Evolutionary conservation across 257 asterid species (phyloP).

Genomic region (Solanum ahanhuiri): DNA sequence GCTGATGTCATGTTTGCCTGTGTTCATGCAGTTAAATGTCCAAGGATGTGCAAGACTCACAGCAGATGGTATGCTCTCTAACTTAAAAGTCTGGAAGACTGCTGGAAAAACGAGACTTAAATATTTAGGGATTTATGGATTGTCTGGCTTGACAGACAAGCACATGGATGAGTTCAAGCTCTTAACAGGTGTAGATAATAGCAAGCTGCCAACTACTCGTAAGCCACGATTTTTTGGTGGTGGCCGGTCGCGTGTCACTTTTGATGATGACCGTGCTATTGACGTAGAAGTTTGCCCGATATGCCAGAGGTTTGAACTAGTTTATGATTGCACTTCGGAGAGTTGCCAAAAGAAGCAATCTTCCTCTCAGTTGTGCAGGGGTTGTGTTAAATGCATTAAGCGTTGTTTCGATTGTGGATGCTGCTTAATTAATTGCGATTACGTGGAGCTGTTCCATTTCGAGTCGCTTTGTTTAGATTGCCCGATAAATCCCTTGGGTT

Average conservation of each 20-base stretch:
- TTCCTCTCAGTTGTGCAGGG: slow-evolving; percentile 44
- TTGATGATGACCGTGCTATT: slow-evolving; percentile 55
- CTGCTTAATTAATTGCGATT: slow-evolving; percentile 41
- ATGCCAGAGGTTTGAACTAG: slow-evolving; percentile 43
- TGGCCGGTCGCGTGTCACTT: slow-evolving; percentile 36
- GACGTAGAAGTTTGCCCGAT: slow-evolving; percentile 65
- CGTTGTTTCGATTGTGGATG: slow-evolving; percentile 71
- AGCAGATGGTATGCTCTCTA: slow-evolving; percentile 28
- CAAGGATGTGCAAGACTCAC: slow-evolving; percentile 42
- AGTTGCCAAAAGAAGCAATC: slow-evolving; percentile 32
- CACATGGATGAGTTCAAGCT: slow-evolving; percentile 46
- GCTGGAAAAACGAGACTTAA: slow-evolving; percentile 43
- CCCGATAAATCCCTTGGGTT: slow-evolving; percentile 6
- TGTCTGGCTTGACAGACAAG: slow-evolving; percentile 29
- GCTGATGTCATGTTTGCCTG: neutral
- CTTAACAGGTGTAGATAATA: slow-evolving; percentile 36
- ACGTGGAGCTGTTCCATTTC: slow-evolving; percentile 42
- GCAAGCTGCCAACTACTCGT: slow-evolving; percentile 8
- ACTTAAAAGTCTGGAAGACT: slow-evolving; percentile 44
- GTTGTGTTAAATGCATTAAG: slow-evolving; percentile 46
- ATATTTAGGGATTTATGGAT: slow-evolving; percentile 43
- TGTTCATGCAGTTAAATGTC: slow-evolving; percentile 52
- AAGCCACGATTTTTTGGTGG: slow-evolving; percentile 34
- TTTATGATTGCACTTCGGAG: slow-evolving; percentile 66
- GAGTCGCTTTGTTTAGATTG: slow-evolving; percentile 50